Evolutionary conservation across 1,284 basidiomycete species (phyloP).

Genomic region (Cryptococcus sp.): DNA sequence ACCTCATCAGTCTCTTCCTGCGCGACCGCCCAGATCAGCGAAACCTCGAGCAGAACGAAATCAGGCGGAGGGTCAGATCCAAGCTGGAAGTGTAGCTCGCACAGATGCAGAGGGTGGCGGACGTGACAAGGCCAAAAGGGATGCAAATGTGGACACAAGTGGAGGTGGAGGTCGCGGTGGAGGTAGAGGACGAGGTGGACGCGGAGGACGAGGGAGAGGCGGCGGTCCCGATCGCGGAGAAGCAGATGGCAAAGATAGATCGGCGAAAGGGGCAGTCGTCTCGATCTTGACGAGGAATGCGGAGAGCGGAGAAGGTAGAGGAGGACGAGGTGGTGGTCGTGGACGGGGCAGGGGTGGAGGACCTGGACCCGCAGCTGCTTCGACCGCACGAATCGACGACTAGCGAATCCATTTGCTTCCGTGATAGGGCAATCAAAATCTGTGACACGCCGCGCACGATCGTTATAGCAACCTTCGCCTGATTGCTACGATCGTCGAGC

Average conservation of each 20-base stretch:
- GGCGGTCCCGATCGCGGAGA: constrained; percentile 3
- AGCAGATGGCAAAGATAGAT: constrained; percentile 8
- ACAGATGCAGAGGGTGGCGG: constrained; percentile 4
- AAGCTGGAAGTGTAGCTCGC: not conserved
- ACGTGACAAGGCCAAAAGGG: not conserved
- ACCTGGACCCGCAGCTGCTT: not conserved
- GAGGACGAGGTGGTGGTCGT: constrained; percentile 4
- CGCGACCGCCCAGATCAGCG: not conserved
- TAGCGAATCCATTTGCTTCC: not conserved
- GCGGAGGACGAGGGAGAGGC: not conserved
- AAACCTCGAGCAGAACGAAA: not conserved
- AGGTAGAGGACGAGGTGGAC: constrained; percentile 5
- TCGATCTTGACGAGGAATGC: constrained; percentile 14
- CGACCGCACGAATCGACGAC: not conserved
- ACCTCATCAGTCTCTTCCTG: not conserved
- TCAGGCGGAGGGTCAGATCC: constrained; percentile 1
- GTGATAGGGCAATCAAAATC: not conserved
- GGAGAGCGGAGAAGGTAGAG: not conserved
- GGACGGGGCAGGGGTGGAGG: constrained; percentile 3
- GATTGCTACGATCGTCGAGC: too few relatives aligned
- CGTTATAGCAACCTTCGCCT: too few relatives aligned
- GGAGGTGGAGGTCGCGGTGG: not conserved
- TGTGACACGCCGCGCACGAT: too few relatives aligned
- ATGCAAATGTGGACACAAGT: not conserved
- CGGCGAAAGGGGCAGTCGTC: constrained; percentile 15